Conservation (phyloP, 2,329 filamentous ascomycete genomes). For the Escovopsis sp. region DNA sequence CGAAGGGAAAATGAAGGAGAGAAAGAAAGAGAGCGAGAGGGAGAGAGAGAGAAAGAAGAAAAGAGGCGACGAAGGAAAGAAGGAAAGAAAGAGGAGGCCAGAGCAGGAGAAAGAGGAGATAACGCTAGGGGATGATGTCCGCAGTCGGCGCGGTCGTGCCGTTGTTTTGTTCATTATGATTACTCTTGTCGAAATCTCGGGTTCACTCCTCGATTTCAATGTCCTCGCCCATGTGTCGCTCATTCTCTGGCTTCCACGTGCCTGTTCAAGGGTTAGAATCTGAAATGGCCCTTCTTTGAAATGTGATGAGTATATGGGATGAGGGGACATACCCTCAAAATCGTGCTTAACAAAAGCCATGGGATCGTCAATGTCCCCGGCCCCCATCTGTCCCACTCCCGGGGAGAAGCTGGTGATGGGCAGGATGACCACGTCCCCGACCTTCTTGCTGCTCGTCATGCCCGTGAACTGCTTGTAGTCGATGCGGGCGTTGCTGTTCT, state of each 20-base stretch:
- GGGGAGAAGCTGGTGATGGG: conserved; percentile 97
- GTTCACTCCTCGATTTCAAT: conserved; percentile 6
- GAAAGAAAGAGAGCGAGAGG: background rate
- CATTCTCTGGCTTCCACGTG: conserved; percentile 60
- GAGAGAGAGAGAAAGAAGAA: background rate
- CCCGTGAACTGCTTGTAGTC: conserved; percentile 82
- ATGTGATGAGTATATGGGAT: conserved; percentile 9
- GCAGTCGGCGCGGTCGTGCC: too few relatives aligned
- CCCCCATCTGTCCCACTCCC: conserved; percentile 84
- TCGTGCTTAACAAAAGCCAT: conserved; percentile 97
- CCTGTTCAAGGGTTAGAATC: conserved; percentile 28
- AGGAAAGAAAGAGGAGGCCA: background rate
- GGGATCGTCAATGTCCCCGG: conserved; percentile 73
- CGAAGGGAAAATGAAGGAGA: background rate
- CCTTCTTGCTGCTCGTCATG: conserved; percentile 67
- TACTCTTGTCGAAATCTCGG: background rate
- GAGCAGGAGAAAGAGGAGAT: background rate
- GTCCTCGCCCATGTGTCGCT: conserved; percentile 51
- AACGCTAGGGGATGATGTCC: too few relatives aligned
- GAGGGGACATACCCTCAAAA: conserved; percentile 60
- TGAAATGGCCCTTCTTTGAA: background rate
- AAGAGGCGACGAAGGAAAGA: background rate
- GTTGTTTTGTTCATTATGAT: too few relatives aligned
- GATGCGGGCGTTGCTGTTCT: conserved; percentile 54
- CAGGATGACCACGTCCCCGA: conserved; percentile 84